Evolutionary conservation across 306 rosid species (phyloP).

Genomic region (Malus domestica): DNA sequence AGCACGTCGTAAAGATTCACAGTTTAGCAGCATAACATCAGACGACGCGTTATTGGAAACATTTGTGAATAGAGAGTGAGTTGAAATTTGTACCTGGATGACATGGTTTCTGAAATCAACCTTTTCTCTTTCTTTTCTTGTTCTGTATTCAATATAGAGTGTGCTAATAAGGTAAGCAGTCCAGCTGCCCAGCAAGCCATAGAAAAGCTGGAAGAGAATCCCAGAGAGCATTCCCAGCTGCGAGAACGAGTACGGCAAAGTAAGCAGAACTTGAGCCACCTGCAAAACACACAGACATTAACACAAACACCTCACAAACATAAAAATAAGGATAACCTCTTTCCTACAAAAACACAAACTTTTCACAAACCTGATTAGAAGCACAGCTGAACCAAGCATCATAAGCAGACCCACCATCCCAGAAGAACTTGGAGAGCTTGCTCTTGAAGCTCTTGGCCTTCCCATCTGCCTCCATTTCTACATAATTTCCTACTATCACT

Average conservation of each 20-base stretch:
- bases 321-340: background rate
- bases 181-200: conserved; percentile 92
- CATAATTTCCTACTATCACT: conserved; percentile 72
- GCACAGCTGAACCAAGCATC: conserved; percentile 99
- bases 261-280: conserved; percentile 98
- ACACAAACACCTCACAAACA: background rate
- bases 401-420: conserved; percentile 97
- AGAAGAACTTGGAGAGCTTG: conserved; percentile 57
- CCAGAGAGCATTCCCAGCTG: conserved; percentile 96
- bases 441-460: conserved; percentile 47
- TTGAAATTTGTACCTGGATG: conserved; percentile 47
- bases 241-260: conserved; percentile 92
- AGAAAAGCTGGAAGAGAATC: conserved; percentile 79
- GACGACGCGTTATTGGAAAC: background rate
- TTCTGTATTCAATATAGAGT: conserved; percentile 89
- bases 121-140: conserved; percentile 92
- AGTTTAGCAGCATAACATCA: background rate
- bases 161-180: conserved; percentile 91
- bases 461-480: conserved; percentile 87
- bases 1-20: background rate
- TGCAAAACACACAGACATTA: conserved; percentile 13
- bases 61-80: background rate
- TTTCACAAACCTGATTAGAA: conserved; percentile 69
- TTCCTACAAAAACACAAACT: no score
- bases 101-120: conserved; percentile 95